Evolutionary conservation across 148 eudicot genomes (phyloP), one percentile per base, ranked within the genome.

Genomic region (Polygonum maritimum): DNA sequence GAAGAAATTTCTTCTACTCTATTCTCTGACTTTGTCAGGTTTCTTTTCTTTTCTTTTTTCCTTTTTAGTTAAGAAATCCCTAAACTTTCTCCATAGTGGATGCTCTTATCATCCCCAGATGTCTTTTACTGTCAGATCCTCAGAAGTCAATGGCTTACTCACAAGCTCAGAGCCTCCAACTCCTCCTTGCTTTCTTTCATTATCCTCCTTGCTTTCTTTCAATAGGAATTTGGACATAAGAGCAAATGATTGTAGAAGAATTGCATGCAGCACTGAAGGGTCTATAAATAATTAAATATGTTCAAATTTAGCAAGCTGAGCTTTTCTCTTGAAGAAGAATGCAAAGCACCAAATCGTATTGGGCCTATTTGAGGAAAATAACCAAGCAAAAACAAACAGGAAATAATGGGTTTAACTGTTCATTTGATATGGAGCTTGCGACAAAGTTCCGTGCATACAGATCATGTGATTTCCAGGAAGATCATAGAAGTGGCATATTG

Each of bases 61-160:
- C n/a, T n/a, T n/a, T n/a, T n/a, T n/a, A n/a, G n/a, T n/a, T n/a
- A n/a, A n/a, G n/a, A n/a, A n/a, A n/a, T n/a, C n/a, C n/a, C n/a
- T n/a, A n/a, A n/a, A n/a, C n/a, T n/a, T n/a, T n/a, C n/a, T n/a
- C n/a, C n/a, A n/a, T n/a, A n/a, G n/a, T n/a, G n/a, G n/a, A n/a
- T n/a, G n/a, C n/a, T n/a, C n/a, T n/a, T n/a, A 63, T 84, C 92
- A 81, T 84, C 88, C 78, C 58, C 84, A 71, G 79, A 35, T 73
- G 81, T 75, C 88, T 71, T 79, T 80, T 40, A 48, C 79, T 67
- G 79, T 83, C 7, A 48, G 69, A 60, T 65, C 76, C 78, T 75
- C 81, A 48, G 86, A 71, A 45, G 75, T 44, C 38, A 47, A 77
- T 77, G 38, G 73, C 57, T 58, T 71, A 49, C 69, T 65, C 41